Base-by-base conservation (phyloP, 2,329 filamentous ascomycete genomes). In the Colletotrichum siamense region DNA sequence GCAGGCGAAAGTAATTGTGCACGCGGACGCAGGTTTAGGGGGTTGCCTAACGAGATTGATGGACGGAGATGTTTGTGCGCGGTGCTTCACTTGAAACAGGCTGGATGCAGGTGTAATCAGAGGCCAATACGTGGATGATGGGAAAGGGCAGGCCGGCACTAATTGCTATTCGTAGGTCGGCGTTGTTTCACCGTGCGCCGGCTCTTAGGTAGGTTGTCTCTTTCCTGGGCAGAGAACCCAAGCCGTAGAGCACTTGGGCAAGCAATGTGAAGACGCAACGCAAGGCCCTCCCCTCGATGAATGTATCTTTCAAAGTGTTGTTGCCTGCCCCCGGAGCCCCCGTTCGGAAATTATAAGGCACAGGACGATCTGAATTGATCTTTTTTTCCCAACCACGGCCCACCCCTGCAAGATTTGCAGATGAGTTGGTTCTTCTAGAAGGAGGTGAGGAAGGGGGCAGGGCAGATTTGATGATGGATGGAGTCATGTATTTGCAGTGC, bases 71-170 rank as follows among this genome's bases (percentile, higher is more conserved):
- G 73, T 57, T 72, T 49, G 73, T 75, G 73, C 68, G 65, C 57
- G 30, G 49, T 63, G 68, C 68, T 61, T 76, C 70, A 76, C 70
- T 73, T 69, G 73, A 76, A 76, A 73, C 73, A 34, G 30, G 55
- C 18, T 30, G 39, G 39, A 52, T 63, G 59, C 63, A 49, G n/a
- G 44, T 22, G 44, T 32, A 28, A 28, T 66, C 36, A 52, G 26
- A 64, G 16, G 34, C 15, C 1, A 39, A 26, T 26, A 1, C 44
- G 10, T 52, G 44, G 44, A 52, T 13, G 44, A 52, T 52, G 44
- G 10, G 44, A 52, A 52, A 52, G 44, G 44, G n/a, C 44, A 52
- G n/a, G 6, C 44, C 44, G 44, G 44, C 44, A 52, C 44, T 49
- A 49, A 49, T 49, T 49, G 18, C 39, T 49, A 49, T 24, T 28